phyloP scores from a whole-genome alignment of 2,329 filamentous ascomycete species.

The Penicillium frequentans region DNA sequence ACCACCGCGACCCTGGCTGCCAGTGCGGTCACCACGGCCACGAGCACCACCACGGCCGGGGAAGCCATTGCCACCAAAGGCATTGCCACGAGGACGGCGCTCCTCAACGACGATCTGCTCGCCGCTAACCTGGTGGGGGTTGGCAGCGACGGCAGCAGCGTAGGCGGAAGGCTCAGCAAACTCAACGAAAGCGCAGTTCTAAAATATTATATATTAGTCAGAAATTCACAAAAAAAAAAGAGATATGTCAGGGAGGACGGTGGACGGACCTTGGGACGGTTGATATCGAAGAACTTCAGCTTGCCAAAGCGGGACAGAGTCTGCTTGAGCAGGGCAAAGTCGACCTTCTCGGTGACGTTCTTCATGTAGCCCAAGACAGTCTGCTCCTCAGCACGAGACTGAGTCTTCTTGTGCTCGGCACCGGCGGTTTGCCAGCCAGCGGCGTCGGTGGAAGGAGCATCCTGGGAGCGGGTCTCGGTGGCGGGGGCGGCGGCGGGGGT shows the following conservation, averaged over 20 bases:
- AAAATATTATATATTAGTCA: conserved; percentile 8
- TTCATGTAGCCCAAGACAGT: conserved; percentile 87
- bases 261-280: conserved; percentile 68
- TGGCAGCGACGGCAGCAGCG: conserved; percentile 76
- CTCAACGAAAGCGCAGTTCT: conserved; percentile 98
- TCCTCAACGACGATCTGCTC: conserved; percentile 86
- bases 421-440: conserved; percentile 88
- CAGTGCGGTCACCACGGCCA: conserved; percentile 67
- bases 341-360: conserved; percentile 88
- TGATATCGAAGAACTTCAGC: conserved; percentile 64
- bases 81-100: conserved; percentile 72
- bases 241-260: neutral
- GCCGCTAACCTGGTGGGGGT: conserved; percentile 80
- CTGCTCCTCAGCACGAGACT: conserved; percentile 74
- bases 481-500: conserved; percentile 37
- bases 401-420: conserved; percentile 75
- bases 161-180: conserved; percentile 81
- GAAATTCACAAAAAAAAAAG: too few species aligned
- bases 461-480: conserved; percentile 61
- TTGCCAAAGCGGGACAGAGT: conserved; percentile 70
- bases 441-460: conserved; percentile 68
- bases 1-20: conserved; percentile 64
- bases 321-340: conserved; percentile 68
- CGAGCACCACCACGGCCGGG: conserved; percentile 64
- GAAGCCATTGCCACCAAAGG: conserved; percentile 67